phyloP scores from a whole-genome alignment of 352 stramenopile genomes.

The Hyaloperonospora brassicae region DNA sequence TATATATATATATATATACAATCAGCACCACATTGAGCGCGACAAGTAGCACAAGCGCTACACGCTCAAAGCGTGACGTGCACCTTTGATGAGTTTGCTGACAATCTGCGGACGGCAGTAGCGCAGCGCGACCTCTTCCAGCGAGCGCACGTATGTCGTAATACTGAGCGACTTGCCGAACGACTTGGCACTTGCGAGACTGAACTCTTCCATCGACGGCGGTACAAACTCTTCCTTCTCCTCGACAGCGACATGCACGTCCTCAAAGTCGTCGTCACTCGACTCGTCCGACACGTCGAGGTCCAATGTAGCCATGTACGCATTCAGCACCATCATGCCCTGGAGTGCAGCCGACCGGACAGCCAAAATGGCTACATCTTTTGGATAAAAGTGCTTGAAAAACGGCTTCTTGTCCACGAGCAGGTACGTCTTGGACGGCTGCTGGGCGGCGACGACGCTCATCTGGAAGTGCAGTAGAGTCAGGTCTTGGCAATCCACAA shows the following conservation, averaged over 20 bases:
- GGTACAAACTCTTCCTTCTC: conserved; percentile 44
- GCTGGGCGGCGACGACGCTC: conserved; percentile 43
- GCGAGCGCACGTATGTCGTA: conserved; percentile 66
- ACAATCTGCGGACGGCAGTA: conserved; percentile 49
- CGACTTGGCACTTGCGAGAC: conserved; percentile 38
- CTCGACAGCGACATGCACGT: conserved; percentile 27
- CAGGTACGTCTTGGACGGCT: conserved; percentile 48
- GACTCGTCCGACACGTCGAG: conserved; percentile 46
- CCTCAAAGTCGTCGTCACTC: conserved; percentile 36
- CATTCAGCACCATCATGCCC: conserved; percentile 67
- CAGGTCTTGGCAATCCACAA: too few species aligned
- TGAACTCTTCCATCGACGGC: conserved; percentile 54
- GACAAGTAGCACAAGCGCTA: too few species aligned
- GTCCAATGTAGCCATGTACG: conserved; percentile 67
- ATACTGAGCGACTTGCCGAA: conserved; percentile 77
- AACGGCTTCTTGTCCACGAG: conserved; percentile 82
- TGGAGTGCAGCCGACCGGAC: conserved; percentile 56
- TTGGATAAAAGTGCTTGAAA: conserved; percentile 75
- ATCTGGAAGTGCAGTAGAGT: conserved; percentile 16
- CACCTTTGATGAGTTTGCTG: conserved; percentile 79
- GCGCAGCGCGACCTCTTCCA: conserved; percentile 58
- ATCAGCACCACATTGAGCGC: neutral
- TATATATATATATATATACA: neutral
- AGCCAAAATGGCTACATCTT: conserved; percentile 57
- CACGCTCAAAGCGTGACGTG: conserved; percentile 1